Evolutionary conservation across 768 basidiomycete species (phyloP).

Genomic region (Collybia mongolica): DNA sequence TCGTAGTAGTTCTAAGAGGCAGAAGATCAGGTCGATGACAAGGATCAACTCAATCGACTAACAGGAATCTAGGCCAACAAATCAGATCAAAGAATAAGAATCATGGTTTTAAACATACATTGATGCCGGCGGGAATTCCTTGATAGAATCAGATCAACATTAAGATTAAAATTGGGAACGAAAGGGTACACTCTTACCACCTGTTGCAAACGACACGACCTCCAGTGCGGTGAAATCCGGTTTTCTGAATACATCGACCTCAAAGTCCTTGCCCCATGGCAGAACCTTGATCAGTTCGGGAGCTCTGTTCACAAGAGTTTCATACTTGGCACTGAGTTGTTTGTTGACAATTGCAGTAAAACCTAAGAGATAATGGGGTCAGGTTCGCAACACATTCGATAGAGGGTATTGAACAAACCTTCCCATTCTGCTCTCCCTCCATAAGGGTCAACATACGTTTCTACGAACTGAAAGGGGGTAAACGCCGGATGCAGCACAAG

Average conservation of each 20-base stretch:
- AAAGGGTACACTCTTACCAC: conserved; percentile 44
- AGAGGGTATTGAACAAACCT: conserved; percentile 39
- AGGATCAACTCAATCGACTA: conserved; percentile 15
- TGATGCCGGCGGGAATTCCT: conserved; percentile 89
- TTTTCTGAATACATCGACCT: conserved; percentile 75
- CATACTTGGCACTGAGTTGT: conserved; percentile 78
- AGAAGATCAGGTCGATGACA: background rate
- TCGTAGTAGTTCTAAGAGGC: conserved; percentile 71
- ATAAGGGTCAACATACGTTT: conserved; percentile 88
- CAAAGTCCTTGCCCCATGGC: conserved; percentile 75
- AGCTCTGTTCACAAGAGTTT: conserved; percentile 71
- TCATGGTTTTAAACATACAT: conserved; percentile 41
- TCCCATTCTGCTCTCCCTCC: conserved; percentile 94
- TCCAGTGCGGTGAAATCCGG: conserved; percentile 89
- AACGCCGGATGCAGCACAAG: background rate
- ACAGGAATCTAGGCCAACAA: conserved; percentile 58
- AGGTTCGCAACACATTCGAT: conserved; percentile 3
- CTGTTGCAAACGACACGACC: conserved; percentile 79
- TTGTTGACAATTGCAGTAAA: conserved; percentile 92
- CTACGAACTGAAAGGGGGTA: conserved; percentile 49
- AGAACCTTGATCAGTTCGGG: conserved; percentile 77
- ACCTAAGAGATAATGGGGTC: conserved; percentile 38
- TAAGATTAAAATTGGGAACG: too few species aligned
- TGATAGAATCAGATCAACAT: background rate
- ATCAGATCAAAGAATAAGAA: background rate